These are phyloP conservation scores for Inga leiocalycina DNA, from an alignment of 306 rosid species.

Conservation along the genomic window DNA sequence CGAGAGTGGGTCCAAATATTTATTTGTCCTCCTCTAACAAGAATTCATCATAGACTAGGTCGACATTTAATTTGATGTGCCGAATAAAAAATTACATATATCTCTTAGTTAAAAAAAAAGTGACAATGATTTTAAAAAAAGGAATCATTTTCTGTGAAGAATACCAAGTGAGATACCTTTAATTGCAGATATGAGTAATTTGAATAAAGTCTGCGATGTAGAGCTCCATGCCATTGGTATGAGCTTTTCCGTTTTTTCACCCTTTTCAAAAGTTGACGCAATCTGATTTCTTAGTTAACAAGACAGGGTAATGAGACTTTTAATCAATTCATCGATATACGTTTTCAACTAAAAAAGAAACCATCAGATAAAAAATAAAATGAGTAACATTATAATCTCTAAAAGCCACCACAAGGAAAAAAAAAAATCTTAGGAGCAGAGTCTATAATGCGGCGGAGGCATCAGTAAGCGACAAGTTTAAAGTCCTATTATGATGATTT, in stretches of 20 bases:
- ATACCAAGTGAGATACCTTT: not conserved
- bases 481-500: conserved; percentile 9
- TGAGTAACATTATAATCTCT: not conserved
- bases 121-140: not conserved
- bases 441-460: conserved; percentile 32
- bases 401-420: not conserved
- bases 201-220: not conserved
- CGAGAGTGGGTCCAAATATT: conserved; percentile 19
- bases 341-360: not conserved
- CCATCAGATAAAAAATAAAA: not conserved
- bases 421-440: conserved; percentile 10
- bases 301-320: not conserved
- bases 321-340: not conserved
- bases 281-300: not conserved
- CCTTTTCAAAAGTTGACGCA: not conserved
- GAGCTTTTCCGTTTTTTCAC: not conserved
- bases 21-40: conserved; percentile 17
- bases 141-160: not conserved
- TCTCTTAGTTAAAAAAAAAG: not conserved
- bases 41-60: not conserved
- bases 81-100: not conserved
- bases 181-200: not conserved
- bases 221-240: not conserved
- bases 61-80: not conserved
- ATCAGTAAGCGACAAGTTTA: conserved; percentile 33